Evolutionary conservation across 345 rosid species (phyloP).

Genomic region (Citrus maxima): DNA sequence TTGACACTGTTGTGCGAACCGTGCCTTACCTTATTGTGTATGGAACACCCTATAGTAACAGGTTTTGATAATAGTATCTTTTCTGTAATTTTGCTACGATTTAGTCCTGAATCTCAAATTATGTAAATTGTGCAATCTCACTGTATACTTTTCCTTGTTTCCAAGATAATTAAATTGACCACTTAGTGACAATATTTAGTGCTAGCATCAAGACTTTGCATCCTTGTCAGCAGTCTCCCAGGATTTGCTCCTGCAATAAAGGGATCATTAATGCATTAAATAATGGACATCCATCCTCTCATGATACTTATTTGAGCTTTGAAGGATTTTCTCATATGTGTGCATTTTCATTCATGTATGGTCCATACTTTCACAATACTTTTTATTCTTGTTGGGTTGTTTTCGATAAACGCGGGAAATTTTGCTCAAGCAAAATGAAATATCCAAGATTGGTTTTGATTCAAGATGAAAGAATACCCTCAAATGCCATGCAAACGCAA

Average conservation of each 20-base stretch:
- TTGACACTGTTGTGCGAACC: constrained; percentile 62
- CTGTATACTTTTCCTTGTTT: background rate
- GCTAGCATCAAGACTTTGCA: background rate
- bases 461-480: background rate
- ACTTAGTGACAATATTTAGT: background rate
- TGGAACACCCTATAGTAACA: constrained; percentile 77
- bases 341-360: too few species aligned
- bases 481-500: background rate
- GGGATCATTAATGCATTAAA: background rate
- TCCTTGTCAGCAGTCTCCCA: background rate
- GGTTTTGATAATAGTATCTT: constrained; percentile 42
- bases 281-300: too few species aligned
- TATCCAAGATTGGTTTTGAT: background rate
- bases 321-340: too few species aligned
- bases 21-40: constrained; percentile 80
- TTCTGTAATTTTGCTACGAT: background rate
- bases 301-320: too few species aligned
- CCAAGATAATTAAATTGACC: background rate
- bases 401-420: too few species aligned
- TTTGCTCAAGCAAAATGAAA: background rate
- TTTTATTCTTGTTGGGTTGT: too few species aligned
- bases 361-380: too few species aligned
- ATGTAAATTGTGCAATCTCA: background rate
- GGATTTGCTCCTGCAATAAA: background rate
- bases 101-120: background rate